Evolutionary conservation across 768 basidiomycete genomes (phyloP).

Genomic region (Suillus subluteus): DNA sequence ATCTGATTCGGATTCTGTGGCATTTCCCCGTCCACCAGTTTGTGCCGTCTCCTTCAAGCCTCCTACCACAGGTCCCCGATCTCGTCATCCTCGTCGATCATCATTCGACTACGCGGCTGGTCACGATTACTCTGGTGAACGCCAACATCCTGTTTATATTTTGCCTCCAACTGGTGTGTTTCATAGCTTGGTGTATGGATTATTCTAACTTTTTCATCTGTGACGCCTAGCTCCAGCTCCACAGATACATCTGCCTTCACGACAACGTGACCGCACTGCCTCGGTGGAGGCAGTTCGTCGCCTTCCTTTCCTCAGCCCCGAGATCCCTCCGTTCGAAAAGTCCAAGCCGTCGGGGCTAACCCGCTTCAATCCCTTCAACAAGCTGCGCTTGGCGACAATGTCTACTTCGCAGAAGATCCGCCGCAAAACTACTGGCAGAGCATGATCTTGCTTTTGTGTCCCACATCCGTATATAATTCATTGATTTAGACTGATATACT

Average conservation of each 20-base stretch:
- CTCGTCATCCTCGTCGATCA: neutral
- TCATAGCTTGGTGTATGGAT: too few relatives aligned
- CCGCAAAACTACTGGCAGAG: constrained; percentile 17
- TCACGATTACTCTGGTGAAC: neutral
- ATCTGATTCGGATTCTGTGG: neutral
- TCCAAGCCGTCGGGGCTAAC: constrained; percentile 12
- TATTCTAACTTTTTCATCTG: neutral
- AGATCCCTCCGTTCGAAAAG: neutral
- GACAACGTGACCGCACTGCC: neutral
- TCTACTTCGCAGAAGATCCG: constrained; percentile 6
- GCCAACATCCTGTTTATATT: neutral
- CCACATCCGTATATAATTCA: neutral
- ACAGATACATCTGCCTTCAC: neutral
- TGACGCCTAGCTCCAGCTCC: neutral
- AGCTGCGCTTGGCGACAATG: constrained; percentile 1
- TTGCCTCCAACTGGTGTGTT: constrained; percentile 1
- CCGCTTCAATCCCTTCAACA: constrained; percentile 20
- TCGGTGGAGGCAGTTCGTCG: constrained; percentile 4
- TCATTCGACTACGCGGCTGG: neutral
- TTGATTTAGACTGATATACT: neutral
- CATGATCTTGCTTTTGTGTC: constrained; percentile 7
- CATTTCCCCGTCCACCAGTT: neutral
- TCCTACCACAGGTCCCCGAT: neutral
- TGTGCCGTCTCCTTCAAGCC: constrained; percentile 5
- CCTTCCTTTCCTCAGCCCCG: neutral